These are phyloP conservation scores for Aspergillus cristatus DNA, from an alignment of 495 filamentous ascomycete genomes.

Conservation along the genomic window DNA sequence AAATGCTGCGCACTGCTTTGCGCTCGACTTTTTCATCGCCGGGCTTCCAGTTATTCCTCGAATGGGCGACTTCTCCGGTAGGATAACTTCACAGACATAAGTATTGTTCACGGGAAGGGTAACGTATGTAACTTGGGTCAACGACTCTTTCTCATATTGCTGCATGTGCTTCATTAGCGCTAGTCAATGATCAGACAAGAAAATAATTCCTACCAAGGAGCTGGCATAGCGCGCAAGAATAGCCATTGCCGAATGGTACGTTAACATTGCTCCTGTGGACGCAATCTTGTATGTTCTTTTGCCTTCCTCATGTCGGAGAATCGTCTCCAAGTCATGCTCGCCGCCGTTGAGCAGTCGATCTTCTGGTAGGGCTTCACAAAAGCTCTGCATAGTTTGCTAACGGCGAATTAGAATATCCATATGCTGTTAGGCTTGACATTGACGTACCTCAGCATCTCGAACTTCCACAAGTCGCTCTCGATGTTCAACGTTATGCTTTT, in stretches of 20 bases:
- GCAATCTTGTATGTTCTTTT: constrained; percentile 51
- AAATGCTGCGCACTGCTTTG: constrained; percentile 89
- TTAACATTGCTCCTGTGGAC: constrained; percentile 70
- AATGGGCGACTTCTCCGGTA: constrained; percentile 72
- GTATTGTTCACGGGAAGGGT: constrained; percentile 45
- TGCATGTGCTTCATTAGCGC: constrained; percentile 13
- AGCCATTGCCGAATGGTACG: constrained; percentile 59
- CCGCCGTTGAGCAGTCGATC: constrained; percentile 62
- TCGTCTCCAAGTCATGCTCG: constrained; percentile 45
- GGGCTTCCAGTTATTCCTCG: constrained; percentile 51
- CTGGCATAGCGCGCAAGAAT: constrained; percentile 56
- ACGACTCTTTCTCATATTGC: constrained; percentile 52
- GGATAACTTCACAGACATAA: constrained; percentile 71
- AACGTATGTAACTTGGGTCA: constrained; percentile 52
- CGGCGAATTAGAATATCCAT: constrained; percentile 21
- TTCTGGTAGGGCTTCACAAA: constrained; percentile 67
- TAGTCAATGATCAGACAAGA: constrained; percentile 1
- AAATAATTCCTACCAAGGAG: constrained; percentile 37
- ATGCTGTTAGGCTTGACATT: constrained; percentile 7
- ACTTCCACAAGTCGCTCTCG: constrained; percentile 47
- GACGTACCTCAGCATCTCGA: constrained; percentile 33
- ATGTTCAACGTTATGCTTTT: constrained; percentile 56
- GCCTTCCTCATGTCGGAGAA: constrained; percentile 46
- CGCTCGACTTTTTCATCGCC: constrained; percentile 56
- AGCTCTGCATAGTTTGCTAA: constrained; percentile 51